Percentiles rank a stretch among this genome's conserved stretches.
Conservation (phyloP, 108 stramenopile species). For the Aureococcus anophagefferens region DNA sequence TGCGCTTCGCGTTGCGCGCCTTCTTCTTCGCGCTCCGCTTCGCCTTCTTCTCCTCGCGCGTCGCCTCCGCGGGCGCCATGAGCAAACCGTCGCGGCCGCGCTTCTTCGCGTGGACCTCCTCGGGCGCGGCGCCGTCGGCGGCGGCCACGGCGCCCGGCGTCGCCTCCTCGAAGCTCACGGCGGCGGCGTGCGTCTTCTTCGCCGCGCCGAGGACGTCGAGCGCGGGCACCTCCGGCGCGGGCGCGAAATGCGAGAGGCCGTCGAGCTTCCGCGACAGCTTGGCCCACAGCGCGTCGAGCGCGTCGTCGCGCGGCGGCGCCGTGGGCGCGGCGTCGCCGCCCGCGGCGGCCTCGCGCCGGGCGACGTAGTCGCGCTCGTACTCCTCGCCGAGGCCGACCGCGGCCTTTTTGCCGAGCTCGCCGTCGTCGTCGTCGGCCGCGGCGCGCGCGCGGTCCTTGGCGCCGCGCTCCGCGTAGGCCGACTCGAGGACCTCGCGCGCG, state of each 20-base stretch:
- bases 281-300: slow-evolving; percentile 20
- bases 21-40: slow-evolving; percentile 28
- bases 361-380: slow-evolving; percentile 34
- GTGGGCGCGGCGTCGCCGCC: not conserved
- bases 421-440: not conserved
- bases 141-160: slow-evolving; percentile 26
- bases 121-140: slow-evolving; percentile 27
- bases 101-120: slow-evolving; percentile 38
- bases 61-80: slow-evolving; percentile 13
- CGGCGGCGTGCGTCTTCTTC: slow-evolving; percentile 1
- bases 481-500: slow-evolving; percentile 6
- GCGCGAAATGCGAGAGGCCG: slow-evolving; percentile 43
- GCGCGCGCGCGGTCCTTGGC: not conserved
- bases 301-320: slow-evolving; percentile 21
- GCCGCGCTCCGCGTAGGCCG: not conserved
- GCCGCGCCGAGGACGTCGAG: slow-evolving; percentile 15
- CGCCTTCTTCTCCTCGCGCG: slow-evolving; percentile 22
- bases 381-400: slow-evolving; percentile 32
- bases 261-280: slow-evolving; percentile 36
- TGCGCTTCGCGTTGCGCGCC: not conserved
- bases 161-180: slow-evolving; percentile 38
- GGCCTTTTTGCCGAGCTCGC: slow-evolving; percentile 27
- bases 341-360: not conserved
- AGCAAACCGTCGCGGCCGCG: slow-evolving; percentile 1
- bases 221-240: slow-evolving; percentile 25